Base-by-base conservation (phyloP, 208 protist genomes). In the Angomonas deanei region DNA sequence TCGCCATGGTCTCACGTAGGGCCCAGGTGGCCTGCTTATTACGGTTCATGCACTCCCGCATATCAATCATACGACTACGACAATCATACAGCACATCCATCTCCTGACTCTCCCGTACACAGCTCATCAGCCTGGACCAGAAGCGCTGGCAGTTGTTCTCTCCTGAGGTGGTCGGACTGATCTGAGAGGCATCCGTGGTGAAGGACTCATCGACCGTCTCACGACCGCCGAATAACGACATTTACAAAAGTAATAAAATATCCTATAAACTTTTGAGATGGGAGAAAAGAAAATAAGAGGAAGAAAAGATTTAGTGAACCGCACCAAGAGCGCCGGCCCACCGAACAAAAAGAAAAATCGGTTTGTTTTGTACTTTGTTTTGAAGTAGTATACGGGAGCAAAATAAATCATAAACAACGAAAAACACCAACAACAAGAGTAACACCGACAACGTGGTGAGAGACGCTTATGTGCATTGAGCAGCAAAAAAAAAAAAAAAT, bases 11-110 rank as follows among this genome's bases (percentile, higher is more conserved):
- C 74, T 94, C 82, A 28, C 88, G 78, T 70, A 94, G 78, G 19
- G 85, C 84, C 88, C 88, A 94, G 26, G 80, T 90, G 32, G 76
- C 68, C 65, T 94, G 88, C 74, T 94, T 94, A 61, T 94, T 80
- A 15, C 82, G 79, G 21, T 78, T 72, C 10, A 77, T 72, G 61
- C 88, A 94, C 74, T 94, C 84, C 1, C 84, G 76, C 68, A 94
- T 73, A 65, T 94, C 88, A 36, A 91, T 75, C 64, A 91, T 72
- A 36, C 88, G 76, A 58, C 82, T 90, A 26, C 88, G 84, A 71
- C 88, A 94, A 69, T 94, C 88, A 67, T 92, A 94, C 30, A 92
- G 68, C 15, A 94, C 88, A 64, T 94, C 88, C 13, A 91, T 64
- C 70, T 91, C 84, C 64, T 92, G 82, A 62, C 84, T 92, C 60